Evolutionary conservation across 106 monocot genomes (phyloP), one percentile per base, ranked within the genome.

Genomic region (Vanilla planifolia): DNA sequence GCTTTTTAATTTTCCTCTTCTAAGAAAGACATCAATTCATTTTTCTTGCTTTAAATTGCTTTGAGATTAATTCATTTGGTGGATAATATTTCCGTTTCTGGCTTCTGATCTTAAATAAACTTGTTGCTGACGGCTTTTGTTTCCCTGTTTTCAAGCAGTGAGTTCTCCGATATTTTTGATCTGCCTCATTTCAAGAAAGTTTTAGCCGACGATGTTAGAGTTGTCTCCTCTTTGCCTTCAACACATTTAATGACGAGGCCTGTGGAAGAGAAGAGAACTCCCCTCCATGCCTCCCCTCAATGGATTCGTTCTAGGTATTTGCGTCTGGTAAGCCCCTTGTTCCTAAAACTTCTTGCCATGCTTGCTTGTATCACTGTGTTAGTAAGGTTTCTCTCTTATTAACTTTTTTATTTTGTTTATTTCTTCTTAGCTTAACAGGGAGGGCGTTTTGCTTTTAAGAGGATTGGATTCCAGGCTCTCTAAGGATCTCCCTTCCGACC

Each of bases 91-190:
- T 23, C n/a, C 48, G 19, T 17, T 50, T 17, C 10, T 23, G 4
- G 36, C 2, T 15, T 11, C 21, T 39, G 16, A 4, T 19, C 29
- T 34, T 56, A 34, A 34, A n/a, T n/a, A n/a, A n/a, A n/a, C n/a
- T n/a, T n/a, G 20, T 35, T 20, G 3, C 29, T 62, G 5, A 43
- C 8, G 29, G 10, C 27, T 3, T 57, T 52, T 25, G 0, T 6
- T 20, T 2, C 2, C 28, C 24, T 53, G 17, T 33, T 16, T 36
- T 7, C 43, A 51, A 43, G 69, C 77, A 93, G 93, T 58, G 93
- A 93, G 17, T 93, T 93, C 56, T 66, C 89, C 0, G 93, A 93
- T 55, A 85, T 93, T 56, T 93, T 93, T 63, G 89, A 93, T 57
- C 50, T 82, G 73, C 77, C 79, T 48, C 88, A 93, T 58, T 93